Percentiles rank a stretch among this genome's conserved stretches.
phyloP scores from a whole-genome alignment of 306 rosid species.

The Medicago truncatula region MtrunA17r5.0-ANR NC_053046.1:40261001-40261500 shows the following conservation, averaged over 20 bases:
- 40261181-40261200: not conserved
- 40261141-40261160: not conserved
- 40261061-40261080: too few species aligned
- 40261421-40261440: not conserved
- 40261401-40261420: not conserved
- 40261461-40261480: not conserved
- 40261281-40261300: slow-evolving; percentile 1
- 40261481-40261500: not conserved
- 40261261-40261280: slow-evolving; percentile 18
- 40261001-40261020: too few species aligned
- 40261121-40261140: slow-evolving; percentile 12
- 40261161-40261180: slow-evolving; percentile 18
- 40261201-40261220: slow-evolving; percentile 6
- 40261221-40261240: slow-evolving; percentile 32
- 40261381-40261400: not conserved
- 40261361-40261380: not conserved
- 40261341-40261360: not conserved
- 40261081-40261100: too few species aligned
- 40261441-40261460: not conserved
- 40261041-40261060: too few species aligned
- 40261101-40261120: too few species aligned
- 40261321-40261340: not conserved
- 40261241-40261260: slow-evolving; percentile 32
- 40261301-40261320: not conserved
- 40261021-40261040: too few species aligned